Evolutionary conservation across 1,139 yeast species (phyloP).

Genomic region (Lodderomyces beijingensis): DNA sequence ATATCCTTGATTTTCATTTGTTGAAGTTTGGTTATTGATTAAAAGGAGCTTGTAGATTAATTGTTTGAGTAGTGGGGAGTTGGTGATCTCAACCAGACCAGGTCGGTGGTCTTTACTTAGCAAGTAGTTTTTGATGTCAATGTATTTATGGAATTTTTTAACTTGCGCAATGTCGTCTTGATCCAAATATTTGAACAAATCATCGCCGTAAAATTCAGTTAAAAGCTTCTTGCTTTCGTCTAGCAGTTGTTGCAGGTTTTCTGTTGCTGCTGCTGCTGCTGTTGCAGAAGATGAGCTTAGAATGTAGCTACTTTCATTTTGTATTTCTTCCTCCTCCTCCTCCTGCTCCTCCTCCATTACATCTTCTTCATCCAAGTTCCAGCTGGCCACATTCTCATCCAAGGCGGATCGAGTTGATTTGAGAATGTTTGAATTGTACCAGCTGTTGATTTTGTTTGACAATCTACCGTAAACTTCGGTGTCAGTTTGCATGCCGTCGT

Average conservation of each 20-base stretch:
- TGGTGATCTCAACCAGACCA: not conserved
- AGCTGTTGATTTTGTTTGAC: slow-evolving; percentile 22
- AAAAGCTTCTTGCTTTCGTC: slow-evolving; percentile 12
- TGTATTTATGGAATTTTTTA: slow-evolving; percentile 21
- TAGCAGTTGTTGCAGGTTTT: slow-evolving; percentile 6
- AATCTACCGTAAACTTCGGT: slow-evolving; percentile 9
- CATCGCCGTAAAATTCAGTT: slow-evolving; percentile 33
- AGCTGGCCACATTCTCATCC: slow-evolving; percentile 43
- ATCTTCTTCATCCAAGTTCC: slow-evolving; percentile 39
- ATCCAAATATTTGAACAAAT: slow-evolving; percentile 23
- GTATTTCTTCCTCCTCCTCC: slow-evolving; percentile 1
- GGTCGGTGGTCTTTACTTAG: slow-evolving; percentile 7
- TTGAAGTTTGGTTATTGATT: slow-evolving; percentile 1
- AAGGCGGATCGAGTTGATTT: slow-evolving; percentile 11
- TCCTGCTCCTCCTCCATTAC: slow-evolving; percentile 15
- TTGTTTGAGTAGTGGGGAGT: slow-evolving; percentile 12
- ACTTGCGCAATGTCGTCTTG: slow-evolving; percentile 26
- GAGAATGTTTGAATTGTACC: slow-evolving; percentile 17
- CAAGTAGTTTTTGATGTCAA: slow-evolving; percentile 15
- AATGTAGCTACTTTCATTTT: not conserved
- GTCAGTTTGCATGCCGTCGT: slow-evolving; percentile 2
- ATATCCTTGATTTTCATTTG: not conserved
- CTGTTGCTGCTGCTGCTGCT: not conserved
- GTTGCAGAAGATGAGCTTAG: too few species aligned
- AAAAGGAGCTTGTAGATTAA: slow-evolving; percentile 15